Percentiles rank a stretch among this genome's conserved stretches.
Conservation (phyloP, 306 rosid species). For the Quercus parvula region DNA sequence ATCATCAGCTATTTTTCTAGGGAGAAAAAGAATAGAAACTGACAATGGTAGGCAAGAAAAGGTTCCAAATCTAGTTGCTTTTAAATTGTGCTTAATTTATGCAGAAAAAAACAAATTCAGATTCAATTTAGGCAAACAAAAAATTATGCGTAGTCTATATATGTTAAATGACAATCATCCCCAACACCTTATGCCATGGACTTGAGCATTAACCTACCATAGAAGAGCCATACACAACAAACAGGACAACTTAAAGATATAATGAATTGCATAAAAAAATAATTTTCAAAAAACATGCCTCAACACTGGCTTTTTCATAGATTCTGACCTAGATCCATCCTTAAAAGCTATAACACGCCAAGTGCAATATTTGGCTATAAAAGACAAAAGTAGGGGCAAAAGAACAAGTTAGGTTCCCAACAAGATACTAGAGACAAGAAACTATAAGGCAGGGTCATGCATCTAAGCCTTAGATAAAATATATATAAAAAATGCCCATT, state of each 20-base stretch:
- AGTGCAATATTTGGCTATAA: constrained; percentile 46
- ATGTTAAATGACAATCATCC: background rate
- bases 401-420: constrained; percentile 29
- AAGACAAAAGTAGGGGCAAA: constrained; percentile 25
- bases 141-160: too few species aligned
- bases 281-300: background rate
- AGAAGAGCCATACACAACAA: background rate
- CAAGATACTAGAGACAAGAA: constrained; percentile 11
- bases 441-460: constrained; percentile 30
- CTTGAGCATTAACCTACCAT: background rate
- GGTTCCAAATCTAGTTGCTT: too few species aligned
- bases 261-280: background rate
- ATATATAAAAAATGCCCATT: too few species aligned
- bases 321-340: background rate
- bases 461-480: constrained; percentile 41
- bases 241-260: background rate
- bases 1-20: too few species aligned
- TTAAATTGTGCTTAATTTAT: too few species aligned
- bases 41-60: too few species aligned
- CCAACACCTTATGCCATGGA: background rate
- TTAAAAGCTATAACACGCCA: background rate
- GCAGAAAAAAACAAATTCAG: too few species aligned
- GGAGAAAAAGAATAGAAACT: too few species aligned
- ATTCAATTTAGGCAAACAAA: too few species aligned
- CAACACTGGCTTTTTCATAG: background rate